Percentiles rank a stretch among this genome's conserved stretches.
Conservation (phyloP, 768 basidiomycete species). For the Rhodotorula sphaerocarpa region DNA sequence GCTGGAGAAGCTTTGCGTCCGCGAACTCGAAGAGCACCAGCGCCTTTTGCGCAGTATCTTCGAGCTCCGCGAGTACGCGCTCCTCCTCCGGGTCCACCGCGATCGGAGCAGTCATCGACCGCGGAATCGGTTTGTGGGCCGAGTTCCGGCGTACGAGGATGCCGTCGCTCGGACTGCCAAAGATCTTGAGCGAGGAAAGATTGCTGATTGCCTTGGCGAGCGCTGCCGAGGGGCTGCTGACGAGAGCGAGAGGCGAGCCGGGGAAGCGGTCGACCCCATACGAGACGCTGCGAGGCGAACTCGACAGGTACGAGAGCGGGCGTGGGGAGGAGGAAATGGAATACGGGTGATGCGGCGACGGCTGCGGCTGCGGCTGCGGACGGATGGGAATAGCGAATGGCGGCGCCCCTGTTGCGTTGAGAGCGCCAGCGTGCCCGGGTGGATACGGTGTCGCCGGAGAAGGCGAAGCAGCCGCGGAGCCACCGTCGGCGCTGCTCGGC, state of each 20-base stretch:
- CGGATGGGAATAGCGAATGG: conserved; percentile 42
- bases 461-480: conserved; percentile 40
- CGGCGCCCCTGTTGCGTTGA: conserved; percentile 43
- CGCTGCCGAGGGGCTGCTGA: conserved; percentile 39
- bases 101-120: conserved; percentile 12
- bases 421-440: conserved; percentile 25
- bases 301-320: conserved; percentile 35
- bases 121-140: conserved; percentile 30
- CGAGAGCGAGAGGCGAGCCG: conserved; percentile 40
- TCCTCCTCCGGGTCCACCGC: conserved; percentile 55
- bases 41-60: conserved; percentile 92
- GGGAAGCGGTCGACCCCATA: conserved; percentile 29
- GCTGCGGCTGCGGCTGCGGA: conserved; percentile 10
- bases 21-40: conserved; percentile 87
- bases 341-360: conserved; percentile 27
- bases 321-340: conserved; percentile 34
- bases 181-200: conserved; percentile 44
- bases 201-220: conserved; percentile 44
- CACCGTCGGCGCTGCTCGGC: conserved; percentile 39
- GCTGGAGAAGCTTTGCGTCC: conserved; percentile 78
- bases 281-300: conserved; percentile 34
- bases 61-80: conserved; percentile 65
- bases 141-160: conserved; percentile 39
- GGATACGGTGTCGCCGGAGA: conserved; percentile 42
- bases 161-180: conserved; percentile 41